phyloP scores from a whole-genome alignment of 371 early-diverging fungal genomes.

The Lichtheimia corymbifera region DNA sequence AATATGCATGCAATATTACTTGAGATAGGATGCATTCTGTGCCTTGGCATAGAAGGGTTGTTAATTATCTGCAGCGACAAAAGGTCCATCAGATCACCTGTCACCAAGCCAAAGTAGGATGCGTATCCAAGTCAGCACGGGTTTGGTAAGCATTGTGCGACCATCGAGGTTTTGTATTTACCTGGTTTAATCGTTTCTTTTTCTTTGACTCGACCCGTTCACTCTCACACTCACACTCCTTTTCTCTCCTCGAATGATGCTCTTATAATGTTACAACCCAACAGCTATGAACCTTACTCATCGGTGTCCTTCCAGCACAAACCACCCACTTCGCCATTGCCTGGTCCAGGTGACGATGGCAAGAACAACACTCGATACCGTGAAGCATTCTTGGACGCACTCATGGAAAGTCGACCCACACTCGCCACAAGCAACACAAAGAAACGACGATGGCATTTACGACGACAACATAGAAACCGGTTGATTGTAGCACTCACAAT shows the following conservation, averaged over 20 bases:
- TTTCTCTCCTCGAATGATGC: not conserved
- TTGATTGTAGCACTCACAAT: constrained; percentile 21
- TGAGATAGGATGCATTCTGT: no score
- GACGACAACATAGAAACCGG: constrained; percentile 36
- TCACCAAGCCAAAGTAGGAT: no score
- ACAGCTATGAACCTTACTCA: constrained; percentile 43
- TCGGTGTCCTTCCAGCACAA: constrained; percentile 51
- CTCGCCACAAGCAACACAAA: constrained; percentile 4
- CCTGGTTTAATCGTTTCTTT: no score
- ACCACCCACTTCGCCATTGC: constrained; percentile 46
- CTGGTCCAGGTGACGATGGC: constrained; percentile 18
- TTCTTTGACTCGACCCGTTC: no score
- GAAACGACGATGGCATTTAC: constrained; percentile 26
- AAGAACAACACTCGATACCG: constrained; percentile 15
- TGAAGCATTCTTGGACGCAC: constrained; percentile 19
- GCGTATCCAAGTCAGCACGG: no score
- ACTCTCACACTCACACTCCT: no score
- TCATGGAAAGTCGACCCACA: constrained; percentile 10
- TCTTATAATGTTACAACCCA: constrained; percentile 17
- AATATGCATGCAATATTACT: no score
- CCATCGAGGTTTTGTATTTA: no score
- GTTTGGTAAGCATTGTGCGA: no score
- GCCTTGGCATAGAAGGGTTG: no score
- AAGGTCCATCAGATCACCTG: no score
- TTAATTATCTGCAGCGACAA: no score